Evolutionary conservation across 2,329 filamentous ascomycete species (phyloP).

Genomic region (Alternaria burnsii): DNA sequence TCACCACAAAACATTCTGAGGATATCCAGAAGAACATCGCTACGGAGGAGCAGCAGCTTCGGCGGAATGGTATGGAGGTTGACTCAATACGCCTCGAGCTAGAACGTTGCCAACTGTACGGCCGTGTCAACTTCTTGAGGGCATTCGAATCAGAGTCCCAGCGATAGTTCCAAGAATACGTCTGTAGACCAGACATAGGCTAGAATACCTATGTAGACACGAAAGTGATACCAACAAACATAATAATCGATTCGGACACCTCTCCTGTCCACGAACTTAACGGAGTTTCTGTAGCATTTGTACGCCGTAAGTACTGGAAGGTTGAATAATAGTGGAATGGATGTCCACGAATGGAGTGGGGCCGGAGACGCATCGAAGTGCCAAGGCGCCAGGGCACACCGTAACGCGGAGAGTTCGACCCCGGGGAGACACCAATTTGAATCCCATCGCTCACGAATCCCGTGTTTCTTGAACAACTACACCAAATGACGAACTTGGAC

Average conservation of each 20-base stretch:
- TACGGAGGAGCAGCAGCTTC: too few relatives aligned
- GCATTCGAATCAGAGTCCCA: too few relatives aligned
- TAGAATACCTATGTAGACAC: neutral
- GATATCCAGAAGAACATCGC: too few relatives aligned
- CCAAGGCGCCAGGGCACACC: slow-evolving; percentile 13
- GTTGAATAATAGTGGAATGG: neutral
- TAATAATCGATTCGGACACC: neutral
- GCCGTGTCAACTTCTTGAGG: too few relatives aligned
- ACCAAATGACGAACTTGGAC: slow-evolving; percentile 65
- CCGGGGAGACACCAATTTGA: slow-evolving; percentile 3
- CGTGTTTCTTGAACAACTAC: slow-evolving; percentile 17
- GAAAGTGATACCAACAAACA: neutral
- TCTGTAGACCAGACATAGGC: neutral
- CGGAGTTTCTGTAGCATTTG: neutral
- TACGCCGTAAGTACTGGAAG: neutral
- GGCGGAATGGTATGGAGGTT: too few relatives aligned
- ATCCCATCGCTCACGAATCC: slow-evolving; percentile 10
- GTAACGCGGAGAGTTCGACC: neutral
- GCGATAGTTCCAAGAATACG: too few relatives aligned
- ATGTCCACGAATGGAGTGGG: neutral
- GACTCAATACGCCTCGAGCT: too few relatives aligned
- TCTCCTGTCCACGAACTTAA: neutral
- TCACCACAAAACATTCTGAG: too few relatives aligned
- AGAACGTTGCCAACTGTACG: too few relatives aligned
- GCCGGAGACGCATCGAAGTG: neutral